phyloP scores from a whole-genome alignment of 768 basidiomycete genomes.

The Chiua virens region DNA sequence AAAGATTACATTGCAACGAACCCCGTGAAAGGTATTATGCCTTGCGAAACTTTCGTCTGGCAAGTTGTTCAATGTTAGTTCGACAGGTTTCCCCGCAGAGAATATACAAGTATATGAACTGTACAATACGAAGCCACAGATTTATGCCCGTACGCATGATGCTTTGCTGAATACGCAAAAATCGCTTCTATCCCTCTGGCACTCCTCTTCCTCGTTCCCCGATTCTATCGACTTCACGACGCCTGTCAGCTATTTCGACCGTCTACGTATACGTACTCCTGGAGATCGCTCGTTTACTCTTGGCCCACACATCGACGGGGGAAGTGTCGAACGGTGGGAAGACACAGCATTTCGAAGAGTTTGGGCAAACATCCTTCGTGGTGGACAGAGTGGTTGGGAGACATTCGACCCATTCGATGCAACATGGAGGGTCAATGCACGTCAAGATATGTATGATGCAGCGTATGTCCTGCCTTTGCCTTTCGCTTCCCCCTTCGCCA shows the following conservation, averaged over 20 bases:
- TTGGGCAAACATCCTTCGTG: slow-evolving; percentile 44
- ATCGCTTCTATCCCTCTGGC: slow-evolving; percentile 60
- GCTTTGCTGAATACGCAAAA: slow-evolving; percentile 56
- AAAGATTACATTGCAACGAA: slow-evolving; percentile 55
- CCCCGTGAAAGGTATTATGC: slow-evolving; percentile 46
- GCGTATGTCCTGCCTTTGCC: slow-evolving; percentile 35
- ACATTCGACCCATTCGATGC: slow-evolving; percentile 53
- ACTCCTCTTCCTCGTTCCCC: slow-evolving; percentile 39
- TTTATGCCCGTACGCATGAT: slow-evolving; percentile 67
- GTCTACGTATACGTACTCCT: slow-evolving; percentile 69
- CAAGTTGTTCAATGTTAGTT: neutral
- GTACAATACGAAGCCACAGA: slow-evolving; percentile 66
- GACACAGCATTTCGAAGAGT: slow-evolving; percentile 43
- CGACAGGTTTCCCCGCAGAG: slow-evolving; percentile 60
- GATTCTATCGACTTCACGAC: slow-evolving; percentile 46
- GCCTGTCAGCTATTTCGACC: slow-evolving; percentile 77
- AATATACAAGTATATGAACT: slow-evolving; percentile 74
- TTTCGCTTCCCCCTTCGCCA: neutral
- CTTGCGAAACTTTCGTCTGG: neutral
- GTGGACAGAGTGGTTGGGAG: slow-evolving; percentile 42
- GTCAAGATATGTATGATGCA: slow-evolving; percentile 61
- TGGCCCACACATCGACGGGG: slow-evolving; percentile 59
- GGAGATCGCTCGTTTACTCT: slow-evolving; percentile 69
- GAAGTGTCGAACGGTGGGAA: slow-evolving; percentile 57
- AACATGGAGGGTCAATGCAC: slow-evolving; percentile 45